Conservation (phyloP, 331 rosid genomes). For the Stylosanthes scabra region DNA sequence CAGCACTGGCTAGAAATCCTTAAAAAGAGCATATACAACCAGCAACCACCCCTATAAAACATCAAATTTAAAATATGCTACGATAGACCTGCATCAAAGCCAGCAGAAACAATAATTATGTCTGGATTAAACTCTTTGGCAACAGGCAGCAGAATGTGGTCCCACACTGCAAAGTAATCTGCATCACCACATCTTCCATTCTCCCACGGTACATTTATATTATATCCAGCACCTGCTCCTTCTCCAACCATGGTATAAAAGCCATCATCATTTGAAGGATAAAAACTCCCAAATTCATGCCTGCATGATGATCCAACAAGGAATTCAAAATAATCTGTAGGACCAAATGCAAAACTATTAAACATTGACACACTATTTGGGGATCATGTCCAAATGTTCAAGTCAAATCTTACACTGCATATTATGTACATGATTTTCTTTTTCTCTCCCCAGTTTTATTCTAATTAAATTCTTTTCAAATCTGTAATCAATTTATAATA, state of each 20-base stretch:
- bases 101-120: conserved; percentile 86
- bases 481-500: background rate
- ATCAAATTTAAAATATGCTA: conserved; percentile 7
- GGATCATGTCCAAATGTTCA: background rate
- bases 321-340: too few relatives aligned
- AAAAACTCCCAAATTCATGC: conserved; percentile 88
- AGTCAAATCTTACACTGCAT: background rate
- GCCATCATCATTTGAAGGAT: conserved; percentile 80
- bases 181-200: conserved; percentile 90
- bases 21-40: background rate
- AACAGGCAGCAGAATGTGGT: conserved; percentile 89
- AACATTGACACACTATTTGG: background rate
- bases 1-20: background rate
- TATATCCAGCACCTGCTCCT: conserved; percentile 89
- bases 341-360: conserved; percentile 10
- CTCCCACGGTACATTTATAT: conserved; percentile 98
- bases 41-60: background rate
- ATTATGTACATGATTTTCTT: background rate
- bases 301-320: conserved; percentile 55
- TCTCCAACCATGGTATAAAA: conserved; percentile 79
- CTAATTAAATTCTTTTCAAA: background rate
- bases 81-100: conserved; percentile 93
- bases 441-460: too few relatives aligned
- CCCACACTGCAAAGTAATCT: conserved; percentile 96
- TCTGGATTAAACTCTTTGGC: conserved; percentile 87